Evolutionary conservation across 176 grass and related monocot genomes (phyloP).

Genomic region (Eleusine coracana): DNA sequence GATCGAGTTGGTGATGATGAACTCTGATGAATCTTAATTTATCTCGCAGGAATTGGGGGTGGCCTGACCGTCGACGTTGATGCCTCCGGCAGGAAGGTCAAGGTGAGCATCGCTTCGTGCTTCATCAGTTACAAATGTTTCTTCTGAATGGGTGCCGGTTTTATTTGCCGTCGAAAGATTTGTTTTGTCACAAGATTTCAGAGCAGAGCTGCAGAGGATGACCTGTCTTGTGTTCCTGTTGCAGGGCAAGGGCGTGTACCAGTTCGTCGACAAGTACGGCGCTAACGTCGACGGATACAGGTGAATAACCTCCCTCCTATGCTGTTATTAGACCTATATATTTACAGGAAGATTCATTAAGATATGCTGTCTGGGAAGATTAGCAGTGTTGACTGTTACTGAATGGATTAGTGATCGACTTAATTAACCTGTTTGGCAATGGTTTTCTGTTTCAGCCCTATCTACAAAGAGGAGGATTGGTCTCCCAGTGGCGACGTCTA

Average conservation of each 20-base stretch:
- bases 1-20: not conserved
- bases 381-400: not conserved
- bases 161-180: too few species aligned
- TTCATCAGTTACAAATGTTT: too few species aligned
- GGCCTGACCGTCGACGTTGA: conserved; percentile 46
- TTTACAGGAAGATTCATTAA: not conserved
- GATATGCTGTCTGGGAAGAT: not conserved
- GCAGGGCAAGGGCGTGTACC: conserved; percentile 87
- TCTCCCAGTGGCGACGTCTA: conserved; percentile 75
- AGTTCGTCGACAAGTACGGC: conserved; percentile 97
- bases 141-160: too few species aligned
- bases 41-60: conserved; percentile 51
- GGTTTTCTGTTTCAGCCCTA: conserved; percentile 62
- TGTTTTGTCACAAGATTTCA: not conserved
- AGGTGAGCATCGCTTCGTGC: conserved; percentile 22
- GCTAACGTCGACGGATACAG: conserved; percentile 93
- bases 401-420: not conserved
- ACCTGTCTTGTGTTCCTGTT: conserved; percentile 9
- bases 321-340: too few species aligned
- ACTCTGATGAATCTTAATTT: not conserved
- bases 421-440: not conserved
- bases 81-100: conserved; percentile 66
- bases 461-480: conserved; percentile 73
- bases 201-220: not conserved
- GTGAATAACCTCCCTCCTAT: conserved; percentile 1